Percentiles rank a stretch among this genome's conserved stretches.
Evolutionary conservation across 768 basidiomycete genomes (phyloP).

Genomic region (Suillus subluteus): DNA sequence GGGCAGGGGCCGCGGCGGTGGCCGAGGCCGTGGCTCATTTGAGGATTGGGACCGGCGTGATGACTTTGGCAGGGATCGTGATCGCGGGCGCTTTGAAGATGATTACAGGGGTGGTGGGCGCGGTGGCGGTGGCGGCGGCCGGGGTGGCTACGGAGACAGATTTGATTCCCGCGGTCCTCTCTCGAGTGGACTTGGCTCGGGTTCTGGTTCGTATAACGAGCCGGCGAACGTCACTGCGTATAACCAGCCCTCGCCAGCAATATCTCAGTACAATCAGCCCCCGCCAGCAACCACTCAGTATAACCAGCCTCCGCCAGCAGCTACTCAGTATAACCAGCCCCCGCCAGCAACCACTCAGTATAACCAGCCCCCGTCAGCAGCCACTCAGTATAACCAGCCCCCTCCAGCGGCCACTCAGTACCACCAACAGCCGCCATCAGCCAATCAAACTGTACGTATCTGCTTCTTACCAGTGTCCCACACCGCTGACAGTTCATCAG

Average conservation of each 20-base stretch:
- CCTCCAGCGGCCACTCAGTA: slow-evolving; percentile 23
- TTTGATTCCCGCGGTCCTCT: slow-evolving; percentile 47
- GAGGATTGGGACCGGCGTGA: slow-evolving; percentile 47
- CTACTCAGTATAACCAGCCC: slow-evolving; percentile 29
- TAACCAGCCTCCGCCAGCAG: slow-evolving; percentile 24
- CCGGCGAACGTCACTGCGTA: slow-evolving; percentile 30
- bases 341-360: slow-evolving; percentile 29
- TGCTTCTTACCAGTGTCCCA: neutral
- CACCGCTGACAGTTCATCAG: slow-evolving; percentile 30
- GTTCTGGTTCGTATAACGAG: slow-evolving; percentile 27
- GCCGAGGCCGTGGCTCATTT: slow-evolving; percentile 35
- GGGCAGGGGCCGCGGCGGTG: slow-evolving; percentile 46
- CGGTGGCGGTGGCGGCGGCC: slow-evolving; percentile 27
- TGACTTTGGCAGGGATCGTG: slow-evolving; percentile 44
- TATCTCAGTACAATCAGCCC: slow-evolving; percentile 1
- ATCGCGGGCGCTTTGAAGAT: slow-evolving; percentile 38
- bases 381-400: slow-evolving; percentile 32
- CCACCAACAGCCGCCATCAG: slow-evolving; percentile 26
- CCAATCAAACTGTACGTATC: slow-evolving; percentile 35
- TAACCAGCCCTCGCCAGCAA: slow-evolving; percentile 26
- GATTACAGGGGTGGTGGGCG: slow-evolving; percentile 39
- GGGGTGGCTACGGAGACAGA: slow-evolving; percentile 47
- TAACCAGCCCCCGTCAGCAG: slow-evolving; percentile 24
- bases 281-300: slow-evolving; percentile 29
- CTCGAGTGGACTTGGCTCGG: slow-evolving; percentile 16